phyloP scores from a whole-genome alignment of 1,139 yeast species.

The Candida pseudocylindracea region DNA sequence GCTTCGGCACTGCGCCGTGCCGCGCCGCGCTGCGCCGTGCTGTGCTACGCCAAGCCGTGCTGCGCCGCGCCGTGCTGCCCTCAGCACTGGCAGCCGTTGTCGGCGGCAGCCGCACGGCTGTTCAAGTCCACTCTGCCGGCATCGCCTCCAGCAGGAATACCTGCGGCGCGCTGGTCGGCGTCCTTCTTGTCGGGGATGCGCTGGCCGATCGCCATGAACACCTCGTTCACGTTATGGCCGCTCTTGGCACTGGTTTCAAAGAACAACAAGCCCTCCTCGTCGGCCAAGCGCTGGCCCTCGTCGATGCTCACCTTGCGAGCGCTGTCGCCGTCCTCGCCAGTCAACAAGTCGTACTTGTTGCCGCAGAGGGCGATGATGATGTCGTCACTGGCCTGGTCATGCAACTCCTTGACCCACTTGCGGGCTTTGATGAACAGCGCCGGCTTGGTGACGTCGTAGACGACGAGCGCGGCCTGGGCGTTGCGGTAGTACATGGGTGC shows the following conservation, averaged over 20 bases:
- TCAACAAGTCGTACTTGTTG: slow-evolving; percentile 61
- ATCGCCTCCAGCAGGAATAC: no score
- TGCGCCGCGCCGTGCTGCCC: no score
- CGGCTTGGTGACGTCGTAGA: slow-evolving; percentile 89
- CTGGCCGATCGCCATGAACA: slow-evolving; percentile 67
- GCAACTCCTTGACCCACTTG: slow-evolving; percentile 95
- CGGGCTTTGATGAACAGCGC: slow-evolving; percentile 97
- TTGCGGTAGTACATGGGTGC: slow-evolving; percentile 98
- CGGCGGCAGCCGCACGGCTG: no score
- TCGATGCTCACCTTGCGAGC: slow-evolving; percentile 67
- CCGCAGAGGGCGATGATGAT: slow-evolving; percentile 90
- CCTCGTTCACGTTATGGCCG: slow-evolving; percentile 59
- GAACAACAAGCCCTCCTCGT: slow-evolving; percentile 34
- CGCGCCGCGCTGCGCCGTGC: no score
- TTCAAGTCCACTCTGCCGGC: no score
- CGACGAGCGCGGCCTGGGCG: slow-evolving; percentile 96
- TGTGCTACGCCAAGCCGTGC: no score
- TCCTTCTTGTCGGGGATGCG: slow-evolving; percentile 33
- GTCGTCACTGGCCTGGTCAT: slow-evolving; percentile 82
- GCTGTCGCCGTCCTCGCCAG: slow-evolving; percentile 7
- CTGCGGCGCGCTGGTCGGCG: no score
- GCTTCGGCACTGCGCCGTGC: no score
- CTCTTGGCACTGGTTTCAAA: slow-evolving; percentile 92
- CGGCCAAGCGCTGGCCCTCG: slow-evolving; percentile 58
- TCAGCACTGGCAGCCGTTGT: no score